Conservation (phyloP, 345 rosid species). For the Citrus sp. region DNA sequence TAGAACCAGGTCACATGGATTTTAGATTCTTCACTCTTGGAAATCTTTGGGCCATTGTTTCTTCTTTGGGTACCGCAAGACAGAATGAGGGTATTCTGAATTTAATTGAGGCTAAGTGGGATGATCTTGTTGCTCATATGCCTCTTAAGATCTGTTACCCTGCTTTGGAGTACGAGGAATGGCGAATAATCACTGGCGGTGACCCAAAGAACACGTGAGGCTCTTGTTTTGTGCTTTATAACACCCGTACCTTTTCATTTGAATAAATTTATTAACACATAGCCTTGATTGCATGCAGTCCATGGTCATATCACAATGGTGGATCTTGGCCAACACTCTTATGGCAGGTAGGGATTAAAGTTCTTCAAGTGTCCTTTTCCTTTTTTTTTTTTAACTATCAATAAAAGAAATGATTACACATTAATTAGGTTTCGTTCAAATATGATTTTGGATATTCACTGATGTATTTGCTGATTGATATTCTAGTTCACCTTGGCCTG, state of each 20-base stretch:
- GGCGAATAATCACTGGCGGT: conserved; percentile 93
- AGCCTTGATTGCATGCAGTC: conserved; percentile 40
- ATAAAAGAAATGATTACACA: background rate
- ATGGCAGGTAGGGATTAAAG: conserved; percentile 68
- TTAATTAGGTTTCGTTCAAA: background rate
- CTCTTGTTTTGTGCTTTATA: conserved; percentile 3
- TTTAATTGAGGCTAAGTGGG: conserved; percentile 84
- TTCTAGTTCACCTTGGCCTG: conserved; percentile 88
- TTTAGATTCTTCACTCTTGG: conserved; percentile 96
- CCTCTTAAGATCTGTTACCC: conserved; percentile 95
- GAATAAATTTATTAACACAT: background rate
- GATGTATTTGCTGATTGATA: background rate
- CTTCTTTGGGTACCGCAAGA: conserved; percentile 65
- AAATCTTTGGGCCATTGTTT: conserved; percentile 78
- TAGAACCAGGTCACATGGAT: conserved; percentile 98
- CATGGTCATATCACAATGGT: conserved; percentile 97
- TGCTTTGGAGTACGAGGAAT: conserved; percentile 81
- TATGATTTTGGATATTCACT: background rate
- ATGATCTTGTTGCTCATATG: conserved; percentile 86
- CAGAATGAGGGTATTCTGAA: conserved; percentile 80
- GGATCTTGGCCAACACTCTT: conserved; percentile 99
- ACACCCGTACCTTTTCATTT: background rate
- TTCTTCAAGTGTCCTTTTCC: background rate
- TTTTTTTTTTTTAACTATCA: background rate
- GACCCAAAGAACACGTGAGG: conserved; percentile 99